Percentiles rank a stretch among this genome's conserved stretches.
phyloP scores from a whole-genome alignment of 331 rosid species.

The Rhamnella rubrinervis region DNA sequence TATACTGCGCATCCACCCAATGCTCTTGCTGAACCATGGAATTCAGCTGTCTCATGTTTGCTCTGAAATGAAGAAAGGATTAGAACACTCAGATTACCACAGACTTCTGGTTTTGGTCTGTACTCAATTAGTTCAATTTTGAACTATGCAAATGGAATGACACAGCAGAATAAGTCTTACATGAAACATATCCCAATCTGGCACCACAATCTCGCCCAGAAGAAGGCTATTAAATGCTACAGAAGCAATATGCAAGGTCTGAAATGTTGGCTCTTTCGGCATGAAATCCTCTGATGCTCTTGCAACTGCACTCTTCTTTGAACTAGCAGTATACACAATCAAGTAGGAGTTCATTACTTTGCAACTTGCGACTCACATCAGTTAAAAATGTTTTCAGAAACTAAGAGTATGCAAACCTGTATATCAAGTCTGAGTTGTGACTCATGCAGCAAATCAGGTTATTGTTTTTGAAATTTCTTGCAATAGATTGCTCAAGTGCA shows the following conservation, averaged over 20 bases:
- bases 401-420: constrained; percentile 41
- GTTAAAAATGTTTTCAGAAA: background rate
- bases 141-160: background rate
- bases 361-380: background rate
- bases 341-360: constrained; percentile 5
- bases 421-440: constrained; percentile 60
- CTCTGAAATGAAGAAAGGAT: constrained; percentile 34
- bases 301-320: constrained; percentile 61
- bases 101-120: background rate
- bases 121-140: background rate
- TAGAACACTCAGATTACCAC: background rate
- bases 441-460: constrained; percentile 66
- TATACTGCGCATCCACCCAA: constrained; percentile 72
- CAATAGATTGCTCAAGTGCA: constrained; percentile 61
- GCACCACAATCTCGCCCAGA: constrained; percentile 68
- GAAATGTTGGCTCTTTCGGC: constrained; percentile 70
- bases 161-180: constrained; percentile 32
- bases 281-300: constrained; percentile 83
- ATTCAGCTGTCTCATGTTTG: constrained; percentile 66
- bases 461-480: constrained; percentile 47
- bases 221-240: constrained; percentile 73
- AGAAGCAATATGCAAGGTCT: constrained; percentile 67
- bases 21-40: constrained; percentile 87
- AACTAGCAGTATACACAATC: constrained; percentile 40
- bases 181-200: constrained; percentile 85